Percentiles rank a stretch among this genome's conserved stretches.
Conservation (phyloP, 192 early-diverging fungal species). For the Umbelopsis isabellina region DNA sequence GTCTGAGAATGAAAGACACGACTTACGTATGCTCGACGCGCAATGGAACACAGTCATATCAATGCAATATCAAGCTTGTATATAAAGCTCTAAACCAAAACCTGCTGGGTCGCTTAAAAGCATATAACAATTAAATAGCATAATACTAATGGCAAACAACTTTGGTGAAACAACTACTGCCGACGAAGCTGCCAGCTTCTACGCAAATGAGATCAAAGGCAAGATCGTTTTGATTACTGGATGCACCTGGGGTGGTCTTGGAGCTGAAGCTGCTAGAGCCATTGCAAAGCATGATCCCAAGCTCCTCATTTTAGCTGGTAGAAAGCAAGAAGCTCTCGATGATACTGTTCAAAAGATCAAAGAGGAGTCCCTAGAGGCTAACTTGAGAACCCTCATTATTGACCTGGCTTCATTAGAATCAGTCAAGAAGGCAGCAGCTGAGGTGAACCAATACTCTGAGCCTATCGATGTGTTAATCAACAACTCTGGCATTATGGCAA, state of each 20-base stretch:
- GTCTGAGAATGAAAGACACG: no score
- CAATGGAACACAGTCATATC: no score
- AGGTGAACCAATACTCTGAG: constrained; percentile 37
- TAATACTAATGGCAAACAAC: background rate
- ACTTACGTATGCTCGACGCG: no score
- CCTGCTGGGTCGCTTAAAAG: no score
- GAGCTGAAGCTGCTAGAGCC: background rate
- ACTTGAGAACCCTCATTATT: constrained; percentile 25
- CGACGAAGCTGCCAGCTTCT: background rate
- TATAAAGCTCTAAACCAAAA: no score
- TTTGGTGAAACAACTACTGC: constrained; percentile 10
- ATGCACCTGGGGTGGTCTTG: constrained; percentile 19
- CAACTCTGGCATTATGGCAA: constrained; percentile 65
- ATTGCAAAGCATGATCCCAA: background rate
- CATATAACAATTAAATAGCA: no score
- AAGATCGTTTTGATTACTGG: constrained; percentile 14
- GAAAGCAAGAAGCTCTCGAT: constrained; percentile 25
- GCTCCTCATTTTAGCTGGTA: constrained; percentile 24
- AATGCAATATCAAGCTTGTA: no score
- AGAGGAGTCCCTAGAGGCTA: constrained; percentile 22
- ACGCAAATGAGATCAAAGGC: background rate
- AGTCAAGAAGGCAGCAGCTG: constrained; percentile 42
- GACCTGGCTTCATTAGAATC: constrained; percentile 42
- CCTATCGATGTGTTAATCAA: constrained; percentile 43
- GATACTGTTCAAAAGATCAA: constrained; percentile 29